These are phyloP conservation scores for Epichloe hybrida DNA, from an alignment of 2,329 filamentous ascomycete species.

Conservation along the genomic window DNA sequence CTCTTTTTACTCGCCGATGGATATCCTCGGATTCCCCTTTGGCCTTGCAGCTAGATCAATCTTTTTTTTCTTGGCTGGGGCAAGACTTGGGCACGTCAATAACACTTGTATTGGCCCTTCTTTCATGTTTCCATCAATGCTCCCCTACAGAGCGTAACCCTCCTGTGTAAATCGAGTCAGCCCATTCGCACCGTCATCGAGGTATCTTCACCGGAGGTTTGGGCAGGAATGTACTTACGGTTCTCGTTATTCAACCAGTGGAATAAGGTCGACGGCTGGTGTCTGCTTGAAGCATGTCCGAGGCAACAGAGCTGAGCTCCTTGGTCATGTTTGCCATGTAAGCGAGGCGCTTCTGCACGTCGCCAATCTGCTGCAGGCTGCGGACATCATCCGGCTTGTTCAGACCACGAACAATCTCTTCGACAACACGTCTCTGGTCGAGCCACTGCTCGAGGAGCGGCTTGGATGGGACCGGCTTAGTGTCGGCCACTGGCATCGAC, in stretches of 20 bases:
- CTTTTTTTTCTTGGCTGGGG: too few species aligned
- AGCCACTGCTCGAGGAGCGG: slow-evolving; percentile 42
- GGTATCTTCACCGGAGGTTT: background rate
- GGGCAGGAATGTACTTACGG: background rate
- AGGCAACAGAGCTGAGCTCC: slow-evolving; percentile 1
- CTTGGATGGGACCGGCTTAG: slow-evolving; percentile 19
- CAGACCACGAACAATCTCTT: slow-evolving; percentile 40
- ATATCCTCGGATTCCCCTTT: background rate
- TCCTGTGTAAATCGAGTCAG: background rate
- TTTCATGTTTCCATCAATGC: background rate
- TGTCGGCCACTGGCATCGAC: slow-evolving; percentile 20
- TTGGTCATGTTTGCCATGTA: slow-evolving; percentile 37
- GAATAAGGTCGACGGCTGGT: slow-evolving; percentile 1
- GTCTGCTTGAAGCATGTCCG: background rate
- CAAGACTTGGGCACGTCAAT: background rate
- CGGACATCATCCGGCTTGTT: slow-evolving; percentile 37
- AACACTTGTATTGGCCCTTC: background rate
- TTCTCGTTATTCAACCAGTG: slow-evolving; percentile 3
- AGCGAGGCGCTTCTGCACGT: slow-evolving; percentile 35
- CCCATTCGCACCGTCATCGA: background rate
- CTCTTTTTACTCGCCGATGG: background rate
- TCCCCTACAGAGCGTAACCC: background rate
- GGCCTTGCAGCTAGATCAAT: background rate
- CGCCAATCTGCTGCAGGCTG: slow-evolving; percentile 38
- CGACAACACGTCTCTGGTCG: slow-evolving; percentile 49